Percentiles rank a stretch among this genome's conserved stretches.
These are phyloP conservation scores for Sordariomycetes sp. DNA, from an alignment of 2,329 filamentous ascomycete genomes.

Conservation along the genomic window DNA sequence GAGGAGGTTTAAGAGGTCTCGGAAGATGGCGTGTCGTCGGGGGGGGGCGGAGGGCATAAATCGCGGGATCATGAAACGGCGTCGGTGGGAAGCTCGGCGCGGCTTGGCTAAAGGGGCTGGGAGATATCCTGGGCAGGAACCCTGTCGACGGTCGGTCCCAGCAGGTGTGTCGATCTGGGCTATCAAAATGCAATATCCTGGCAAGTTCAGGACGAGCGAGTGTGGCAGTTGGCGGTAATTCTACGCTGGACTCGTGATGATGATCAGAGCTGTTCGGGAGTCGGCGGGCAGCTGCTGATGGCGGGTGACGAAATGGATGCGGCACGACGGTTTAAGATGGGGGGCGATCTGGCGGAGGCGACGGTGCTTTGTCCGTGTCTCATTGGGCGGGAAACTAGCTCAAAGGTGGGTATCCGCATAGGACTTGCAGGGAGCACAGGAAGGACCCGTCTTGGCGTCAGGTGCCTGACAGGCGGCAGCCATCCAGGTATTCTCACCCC, in stretches of 20 bases:
- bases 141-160: background rate
- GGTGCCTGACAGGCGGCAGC: background rate
- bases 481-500: background rate
- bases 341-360: background rate
- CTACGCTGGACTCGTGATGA: background rate
- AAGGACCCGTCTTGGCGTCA: background rate
- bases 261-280: background rate
- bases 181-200: background rate
- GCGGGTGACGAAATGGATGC: background rate
- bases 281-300: background rate
- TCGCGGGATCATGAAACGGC: background rate
- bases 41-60: background rate
- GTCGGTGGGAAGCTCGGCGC: background rate
- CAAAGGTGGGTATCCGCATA: background rate
- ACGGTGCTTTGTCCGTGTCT: background rate
- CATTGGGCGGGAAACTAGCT: background rate
- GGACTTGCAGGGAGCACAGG: background rate
- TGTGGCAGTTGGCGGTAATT: background rate
- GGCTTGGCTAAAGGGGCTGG: background rate
- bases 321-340: background rate
- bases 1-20: background rate
- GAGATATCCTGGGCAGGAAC: background rate
- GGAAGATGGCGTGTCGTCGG: background rate
- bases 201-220: background rate
- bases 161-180: background rate